Conservation (phyloP, 345 rosid genomes). For the Garcia nutans region DNA sequence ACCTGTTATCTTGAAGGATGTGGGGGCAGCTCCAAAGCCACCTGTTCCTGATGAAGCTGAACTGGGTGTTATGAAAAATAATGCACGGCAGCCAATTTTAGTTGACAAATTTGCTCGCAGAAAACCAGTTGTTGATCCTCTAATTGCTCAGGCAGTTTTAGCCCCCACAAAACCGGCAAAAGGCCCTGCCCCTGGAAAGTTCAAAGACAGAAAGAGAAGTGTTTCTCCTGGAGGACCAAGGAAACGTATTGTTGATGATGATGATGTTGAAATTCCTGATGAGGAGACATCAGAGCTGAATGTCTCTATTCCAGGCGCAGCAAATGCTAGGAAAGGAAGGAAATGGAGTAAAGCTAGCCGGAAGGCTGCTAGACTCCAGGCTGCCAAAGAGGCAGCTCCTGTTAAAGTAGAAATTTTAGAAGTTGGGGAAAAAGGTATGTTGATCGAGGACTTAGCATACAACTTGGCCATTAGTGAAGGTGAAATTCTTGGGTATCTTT, state of each 20-base stretch:
- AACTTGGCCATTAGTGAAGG: slow-evolving; percentile 80
- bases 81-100: slow-evolving; percentile 82
- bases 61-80: slow-evolving; percentile 41
- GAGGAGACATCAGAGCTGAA: slow-evolving; percentile 71
- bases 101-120: slow-evolving; percentile 88
- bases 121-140: slow-evolving; percentile 69
- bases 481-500: slow-evolving; percentile 80
- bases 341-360: slow-evolving; percentile 98
- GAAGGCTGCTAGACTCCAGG: slow-evolving; percentile 87
- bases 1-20: slow-evolving; percentile 74
- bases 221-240: slow-evolving; percentile 54
- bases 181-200: slow-evolving; percentile 65
- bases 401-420: slow-evolving; percentile 93
- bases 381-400: slow-evolving; percentile 94
- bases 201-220: slow-evolving; percentile 67
- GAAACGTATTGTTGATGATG: slow-evolving; percentile 51
- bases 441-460: slow-evolving; percentile 82
- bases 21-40: slow-evolving; percentile 58
- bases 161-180: slow-evolving; percentile 77
- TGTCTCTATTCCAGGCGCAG: slow-evolving; percentile 58
- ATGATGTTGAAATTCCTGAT: slow-evolving; percentile 55
- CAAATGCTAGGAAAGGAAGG: slow-evolving; percentile 74
- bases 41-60: slow-evolving; percentile 40
- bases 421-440: slow-evolving; percentile 89
- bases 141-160: slow-evolving; percentile 60